A percentile compares a stretch with the other conserved stretches of the same genome.
Evolutionary conservation across 495 filamentous ascomycete genomes (phyloP).

Genomic region (Neurospora tetrasperma): DNA sequence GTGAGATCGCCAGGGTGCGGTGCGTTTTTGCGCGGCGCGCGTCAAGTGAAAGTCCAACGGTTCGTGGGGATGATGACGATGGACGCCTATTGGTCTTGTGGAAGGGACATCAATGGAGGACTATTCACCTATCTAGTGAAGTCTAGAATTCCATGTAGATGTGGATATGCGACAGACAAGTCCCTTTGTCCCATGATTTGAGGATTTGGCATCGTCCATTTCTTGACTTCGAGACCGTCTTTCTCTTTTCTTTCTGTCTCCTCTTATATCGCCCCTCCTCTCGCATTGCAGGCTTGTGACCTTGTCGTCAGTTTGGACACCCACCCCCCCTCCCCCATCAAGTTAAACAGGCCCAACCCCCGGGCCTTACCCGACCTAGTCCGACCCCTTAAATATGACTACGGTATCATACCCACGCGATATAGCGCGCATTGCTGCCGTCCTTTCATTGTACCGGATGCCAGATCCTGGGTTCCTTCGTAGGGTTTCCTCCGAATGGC

Average conservation of each 20-base stretch:
- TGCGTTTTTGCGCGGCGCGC: not conserved
- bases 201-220: not conserved
- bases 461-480: not conserved
- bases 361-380: not conserved
- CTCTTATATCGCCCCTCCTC: not conserved
- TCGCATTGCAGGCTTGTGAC: not conserved
- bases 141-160: too few relatives aligned
- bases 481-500: not conserved
- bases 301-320: not conserved
- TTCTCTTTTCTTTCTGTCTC: not conserved
- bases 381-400: not conserved
- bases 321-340: not conserved
- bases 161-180: not conserved
- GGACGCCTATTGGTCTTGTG: not conserved
- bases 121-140: too few relatives aligned
- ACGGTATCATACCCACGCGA: not conserved
- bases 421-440: not conserved
- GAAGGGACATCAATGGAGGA: not conserved
- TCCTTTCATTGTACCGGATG: not conserved
- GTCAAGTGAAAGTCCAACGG: not conserved
- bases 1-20: not conserved
- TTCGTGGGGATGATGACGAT: not conserved
- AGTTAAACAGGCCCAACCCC: not conserved
- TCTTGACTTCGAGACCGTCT: not conserved
- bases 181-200: not conserved